These are phyloP conservation scores for Neopestalotiopsis clavispora DNA, from an alignment of 2,329 filamentous ascomycete genomes.

Conservation along the genomic window DNA sequence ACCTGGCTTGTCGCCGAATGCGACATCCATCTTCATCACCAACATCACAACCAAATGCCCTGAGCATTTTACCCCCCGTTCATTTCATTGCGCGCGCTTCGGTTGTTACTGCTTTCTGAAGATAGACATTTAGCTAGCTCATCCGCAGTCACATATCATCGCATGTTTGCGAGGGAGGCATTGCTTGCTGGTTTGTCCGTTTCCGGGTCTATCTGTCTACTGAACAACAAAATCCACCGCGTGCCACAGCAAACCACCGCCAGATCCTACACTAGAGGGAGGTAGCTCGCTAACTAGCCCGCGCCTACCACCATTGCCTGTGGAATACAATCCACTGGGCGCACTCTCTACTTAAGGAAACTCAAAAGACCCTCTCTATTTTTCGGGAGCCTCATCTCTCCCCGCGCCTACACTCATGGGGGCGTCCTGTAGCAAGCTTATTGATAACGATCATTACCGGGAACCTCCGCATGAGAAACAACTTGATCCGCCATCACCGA, in stretches of 20 bases:
- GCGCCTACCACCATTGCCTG: not conserved
- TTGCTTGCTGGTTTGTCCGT: not conserved
- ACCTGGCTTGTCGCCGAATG: not conserved
- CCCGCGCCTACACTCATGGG: slow-evolving; percentile 31
- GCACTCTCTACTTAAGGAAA: not conserved
- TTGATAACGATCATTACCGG: slow-evolving; percentile 28
- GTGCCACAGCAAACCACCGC: not conserved
- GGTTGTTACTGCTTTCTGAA: not conserved
- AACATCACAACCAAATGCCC: not conserved
- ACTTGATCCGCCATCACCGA: slow-evolving; percentile 19
- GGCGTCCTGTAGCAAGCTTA: slow-evolving; percentile 25
- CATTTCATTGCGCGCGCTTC: not conserved
- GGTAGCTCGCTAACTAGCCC: not conserved
- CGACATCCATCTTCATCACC: not conserved
- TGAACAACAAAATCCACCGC: not conserved
- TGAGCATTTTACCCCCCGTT: too few species aligned
- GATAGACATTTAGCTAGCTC: not conserved
- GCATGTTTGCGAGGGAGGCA: not conserved
- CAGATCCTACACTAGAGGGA: not conserved
- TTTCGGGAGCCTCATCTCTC: not conserved
- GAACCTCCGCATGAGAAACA: slow-evolving; percentile 29
- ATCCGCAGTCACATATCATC: not conserved
- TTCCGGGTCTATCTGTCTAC: too few species aligned
- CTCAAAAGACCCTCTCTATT: not conserved
- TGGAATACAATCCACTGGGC: not conserved